Evolutionary conservation across 2,329 filamentous ascomycete genomes (phyloP).

Genomic region (Fusarium ambrosium): DNA sequence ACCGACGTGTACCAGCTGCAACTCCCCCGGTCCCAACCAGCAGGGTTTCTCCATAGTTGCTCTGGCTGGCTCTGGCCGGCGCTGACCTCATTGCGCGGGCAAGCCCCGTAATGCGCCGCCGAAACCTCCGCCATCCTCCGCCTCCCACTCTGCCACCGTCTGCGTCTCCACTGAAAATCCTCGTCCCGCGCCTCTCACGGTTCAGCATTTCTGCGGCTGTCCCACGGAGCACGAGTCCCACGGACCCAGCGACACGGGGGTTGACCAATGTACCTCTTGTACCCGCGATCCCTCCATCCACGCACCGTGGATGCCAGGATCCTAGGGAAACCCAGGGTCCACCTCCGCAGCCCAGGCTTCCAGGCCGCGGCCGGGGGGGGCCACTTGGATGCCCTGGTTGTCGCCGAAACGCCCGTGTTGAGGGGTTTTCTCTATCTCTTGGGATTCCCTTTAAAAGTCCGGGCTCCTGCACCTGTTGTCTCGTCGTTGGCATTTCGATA

Average conservation of each 20-base stretch:
- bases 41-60: conserved; percentile 46
- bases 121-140: conserved; percentile 42
- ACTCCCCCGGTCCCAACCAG: conserved; percentile 27
- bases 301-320: neutral
- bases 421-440: conserved; percentile 47
- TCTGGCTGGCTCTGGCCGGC: conserved; percentile 21
- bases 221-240: conserved; percentile 17
- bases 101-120: conserved; percentile 40
- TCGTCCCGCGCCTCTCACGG: conserved; percentile 18
- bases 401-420: conserved; percentile 44
- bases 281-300: conserved; percentile 12
- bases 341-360: conserved; percentile 43
- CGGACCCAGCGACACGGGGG: conserved; percentile 16
- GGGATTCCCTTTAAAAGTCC: conserved; percentile 40
- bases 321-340: conserved; percentile 28
- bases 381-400: conserved; percentile 36
- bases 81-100: conserved; percentile 44
- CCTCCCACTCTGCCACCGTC: conserved; percentile 15
- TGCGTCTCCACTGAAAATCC: conserved; percentile 11
- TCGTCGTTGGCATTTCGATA: conserved; percentile 29
- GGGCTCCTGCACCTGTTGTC: conserved; percentile 27
- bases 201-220: neutral
- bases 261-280: conserved; percentile 31
- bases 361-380: conserved; percentile 35
- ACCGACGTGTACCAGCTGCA: conserved; percentile 18